Evolutionary conservation across 768 basidiomycete genomes (phyloP), one percentile per base, ranked within the genome.

Genomic region (Mycena venus): DNA sequence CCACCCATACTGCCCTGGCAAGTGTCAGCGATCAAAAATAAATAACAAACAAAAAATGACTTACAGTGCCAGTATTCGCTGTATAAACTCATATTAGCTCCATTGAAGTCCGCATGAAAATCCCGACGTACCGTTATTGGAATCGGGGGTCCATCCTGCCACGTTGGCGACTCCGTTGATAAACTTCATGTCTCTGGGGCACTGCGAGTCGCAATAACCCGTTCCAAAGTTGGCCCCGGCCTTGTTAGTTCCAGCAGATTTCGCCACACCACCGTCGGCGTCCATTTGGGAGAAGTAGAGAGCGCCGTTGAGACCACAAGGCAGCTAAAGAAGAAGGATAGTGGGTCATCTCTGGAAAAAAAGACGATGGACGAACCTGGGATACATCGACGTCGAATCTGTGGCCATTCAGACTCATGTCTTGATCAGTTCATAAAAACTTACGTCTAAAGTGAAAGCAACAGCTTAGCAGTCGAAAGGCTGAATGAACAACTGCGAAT

Each of bases 121-220:
- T 40, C 5, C 21, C 29, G 31, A 65, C 70, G 63, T 42, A 65
- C 70, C 53, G 55, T 72, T 38, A 29, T 75, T 75, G 23, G 75
- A n/a, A 55, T 31, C 42, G 23, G 70, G 53, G 29, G 23, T 21
- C 76, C 70, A 77, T 19, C 64, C 68, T 11, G 32, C 49, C 14
- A 38, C 29, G 70, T 74, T 77, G 25, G 77, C 74, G 7, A 70
- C 68, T 19, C 91, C 91, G 80, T 89, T 86, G 80, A 92, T 91
- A 81, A 91, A 91, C 81, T 92, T 91, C 81, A 91, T 85, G 77
- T 91, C 90, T 42, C 84, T 82, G 14, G 91, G 91, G 83, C 91
- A 92, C 82, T 92, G 91, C 21, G 91, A 87, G 80, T 92, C 91
- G 80, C 91, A 91, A 82, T 92, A 92, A 17, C 91, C 91, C n/a